phyloP scores from a whole-genome alignment of 2,329 filamentous ascomycete genomes.

The Phoma sp. region DNA sequence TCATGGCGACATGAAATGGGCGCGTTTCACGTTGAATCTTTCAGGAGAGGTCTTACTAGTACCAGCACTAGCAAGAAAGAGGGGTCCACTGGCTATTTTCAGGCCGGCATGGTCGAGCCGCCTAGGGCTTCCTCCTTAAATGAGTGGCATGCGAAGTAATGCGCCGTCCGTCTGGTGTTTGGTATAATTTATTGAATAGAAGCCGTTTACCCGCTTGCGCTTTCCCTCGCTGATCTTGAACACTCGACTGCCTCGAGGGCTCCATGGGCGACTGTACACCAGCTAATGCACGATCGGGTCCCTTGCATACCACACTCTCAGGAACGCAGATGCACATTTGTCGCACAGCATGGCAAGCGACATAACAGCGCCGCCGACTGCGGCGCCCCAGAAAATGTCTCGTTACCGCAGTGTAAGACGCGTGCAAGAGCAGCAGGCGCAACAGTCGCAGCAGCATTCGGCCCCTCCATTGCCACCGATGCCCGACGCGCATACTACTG shows the following conservation, averaged over 20 bases:
- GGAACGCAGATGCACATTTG: constrained; percentile 19
- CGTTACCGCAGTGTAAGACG: constrained; percentile 66
- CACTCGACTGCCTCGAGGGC: constrained; percentile 1
- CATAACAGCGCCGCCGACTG: constrained; percentile 32
- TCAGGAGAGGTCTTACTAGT: constrained; percentile 9
- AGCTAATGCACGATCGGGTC: constrained; percentile 10
- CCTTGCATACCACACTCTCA: constrained; percentile 20
- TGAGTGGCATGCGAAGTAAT: constrained; percentile 15
- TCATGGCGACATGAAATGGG: constrained; percentile 7
- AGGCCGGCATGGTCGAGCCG: constrained; percentile 15
- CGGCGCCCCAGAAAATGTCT: constrained; percentile 57
- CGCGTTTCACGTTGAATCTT: constrained; percentile 11
- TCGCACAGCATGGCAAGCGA: constrained; percentile 45
- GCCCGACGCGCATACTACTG: constrained; percentile 4
- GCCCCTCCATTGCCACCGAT: constrained; percentile 29
- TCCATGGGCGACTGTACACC: constrained; percentile 11
- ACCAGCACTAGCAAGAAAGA: constrained; percentile 11
- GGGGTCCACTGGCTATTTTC: constrained; percentile 14
- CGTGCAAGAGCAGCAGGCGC: constrained; percentile 46
- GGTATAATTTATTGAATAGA: constrained; percentile 18
- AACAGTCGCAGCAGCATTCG: constrained; percentile 23
- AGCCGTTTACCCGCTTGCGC: constrained; percentile 35
- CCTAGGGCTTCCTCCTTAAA: constrained; percentile 19
- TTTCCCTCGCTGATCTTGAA: constrained; percentile 21
- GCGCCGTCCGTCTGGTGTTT: constrained; percentile 10